A percentile compares a stretch with the other conserved stretches of the same genome.
phyloP scores from a whole-genome alignment of 2,329 filamentous ascomycete genomes.

The Sclerotinia glacialis region DNA sequence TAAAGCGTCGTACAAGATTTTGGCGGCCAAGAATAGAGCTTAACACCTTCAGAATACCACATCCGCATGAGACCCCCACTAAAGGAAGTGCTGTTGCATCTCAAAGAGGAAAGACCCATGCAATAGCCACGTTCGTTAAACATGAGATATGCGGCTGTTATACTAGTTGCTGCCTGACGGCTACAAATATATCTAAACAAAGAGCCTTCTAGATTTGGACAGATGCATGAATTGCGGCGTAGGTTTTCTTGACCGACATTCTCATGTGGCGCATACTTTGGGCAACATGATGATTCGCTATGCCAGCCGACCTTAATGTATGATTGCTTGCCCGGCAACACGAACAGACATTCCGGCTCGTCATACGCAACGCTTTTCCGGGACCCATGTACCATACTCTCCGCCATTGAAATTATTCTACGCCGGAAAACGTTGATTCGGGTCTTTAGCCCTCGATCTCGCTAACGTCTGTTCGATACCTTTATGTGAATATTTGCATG shows the following conservation, averaged over 20 bases:
- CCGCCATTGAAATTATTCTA: not conserved
- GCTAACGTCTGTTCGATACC: not conserved
- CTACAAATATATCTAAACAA: not conserved
- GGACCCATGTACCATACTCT: constrained; percentile 1
- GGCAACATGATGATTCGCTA: not conserved
- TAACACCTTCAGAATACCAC: constrained; percentile 1
- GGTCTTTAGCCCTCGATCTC: not conserved
- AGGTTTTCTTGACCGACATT: not conserved
- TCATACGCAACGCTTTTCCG: not conserved
- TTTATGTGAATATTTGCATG: constrained; percentile 5
- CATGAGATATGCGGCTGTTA: not conserved
- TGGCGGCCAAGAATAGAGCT: not conserved
- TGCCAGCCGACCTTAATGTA: not conserved
- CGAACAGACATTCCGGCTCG: constrained; percentile 1
- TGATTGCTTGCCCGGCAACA: constrained; percentile 1
- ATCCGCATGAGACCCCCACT: not conserved
- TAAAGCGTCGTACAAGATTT: not conserved
- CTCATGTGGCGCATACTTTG: not conserved
- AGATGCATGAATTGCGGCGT: constrained; percentile 9
- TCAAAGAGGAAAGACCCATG: not conserved
- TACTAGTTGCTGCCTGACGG: constrained; percentile 3
- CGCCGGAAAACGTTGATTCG: constrained; percentile 1
- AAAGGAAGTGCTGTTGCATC: not conserved
- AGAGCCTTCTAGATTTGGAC: constrained; percentile 10
- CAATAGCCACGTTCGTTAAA: not conserved